Conservation (phyloP, 805 yeast genomes). For the Yamadazyma kitorensis region DNA sequence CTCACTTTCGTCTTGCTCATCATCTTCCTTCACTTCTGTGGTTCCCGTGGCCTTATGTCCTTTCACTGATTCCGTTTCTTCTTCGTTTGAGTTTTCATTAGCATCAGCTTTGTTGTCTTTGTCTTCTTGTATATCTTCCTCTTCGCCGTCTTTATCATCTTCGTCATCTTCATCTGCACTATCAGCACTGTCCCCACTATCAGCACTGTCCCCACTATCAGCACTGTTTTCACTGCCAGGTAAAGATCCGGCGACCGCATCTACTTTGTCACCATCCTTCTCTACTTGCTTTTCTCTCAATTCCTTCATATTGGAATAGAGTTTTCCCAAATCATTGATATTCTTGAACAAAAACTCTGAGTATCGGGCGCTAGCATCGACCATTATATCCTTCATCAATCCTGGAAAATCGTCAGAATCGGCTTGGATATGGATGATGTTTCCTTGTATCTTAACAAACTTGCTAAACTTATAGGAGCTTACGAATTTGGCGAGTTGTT, state of each 20-base stretch:
- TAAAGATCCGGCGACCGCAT: not conserved
- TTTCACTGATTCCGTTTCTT: slow-evolving; percentile 3
- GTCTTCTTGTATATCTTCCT: slow-evolving; percentile 11
- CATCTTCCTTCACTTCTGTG: slow-evolving; percentile 7
- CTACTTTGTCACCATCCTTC: not conserved
- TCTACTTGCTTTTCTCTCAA: slow-evolving; percentile 2
- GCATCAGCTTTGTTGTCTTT: slow-evolving; percentile 12
- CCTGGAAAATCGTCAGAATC: slow-evolving; percentile 17
- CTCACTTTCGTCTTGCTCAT: slow-evolving; percentile 8
- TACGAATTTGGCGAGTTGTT: slow-evolving; percentile 13
- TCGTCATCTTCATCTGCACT: slow-evolving; percentile 8
- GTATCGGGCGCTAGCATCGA: slow-evolving; percentile 19
- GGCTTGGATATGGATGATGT: slow-evolving; percentile 20
- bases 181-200: too few species aligned
- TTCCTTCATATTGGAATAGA: slow-evolving; percentile 3
- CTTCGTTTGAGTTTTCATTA: slow-evolving; percentile 9
- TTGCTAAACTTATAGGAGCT: slow-evolving; percentile 15
- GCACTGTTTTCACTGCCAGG: too few species aligned
- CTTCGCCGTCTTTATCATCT: slow-evolving; percentile 9
- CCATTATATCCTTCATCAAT: slow-evolving; percentile 20
- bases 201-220: too few species aligned
- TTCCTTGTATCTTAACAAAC: slow-evolving; percentile 19
- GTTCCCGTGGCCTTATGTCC: slow-evolving; percentile 3
- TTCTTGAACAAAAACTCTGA: slow-evolving; percentile 18
- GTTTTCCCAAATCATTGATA: slow-evolving; percentile 18